A percentile compares a stretch with the other conserved stretches of the same genome.
Evolutionary conservation across 768 basidiomycete species (phyloP).

Genomic region (Boletus speciosus): DNA sequence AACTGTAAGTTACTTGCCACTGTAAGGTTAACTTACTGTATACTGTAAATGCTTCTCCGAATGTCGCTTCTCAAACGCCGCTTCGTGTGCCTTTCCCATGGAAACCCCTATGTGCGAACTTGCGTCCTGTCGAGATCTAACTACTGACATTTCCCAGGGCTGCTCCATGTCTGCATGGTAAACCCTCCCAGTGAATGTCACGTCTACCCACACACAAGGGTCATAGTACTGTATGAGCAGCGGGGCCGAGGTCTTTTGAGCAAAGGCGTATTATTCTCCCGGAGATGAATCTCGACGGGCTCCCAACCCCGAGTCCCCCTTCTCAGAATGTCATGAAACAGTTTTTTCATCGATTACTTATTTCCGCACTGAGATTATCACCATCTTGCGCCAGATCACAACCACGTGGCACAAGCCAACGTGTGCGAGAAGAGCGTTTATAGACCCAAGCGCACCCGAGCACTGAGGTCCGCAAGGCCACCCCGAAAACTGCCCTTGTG

Average conservation of each 20-base stretch:
- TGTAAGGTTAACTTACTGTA: background rate
- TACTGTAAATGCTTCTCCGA: slow-evolving; percentile 2
- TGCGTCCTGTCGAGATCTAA: background rate
- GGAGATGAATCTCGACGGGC: background rate
- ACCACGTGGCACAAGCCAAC: background rate
- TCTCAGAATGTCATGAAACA: background rate
- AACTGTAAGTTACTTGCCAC: background rate
- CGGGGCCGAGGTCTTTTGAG: background rate
- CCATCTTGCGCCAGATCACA: background rate
- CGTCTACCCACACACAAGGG: slow-evolving; percentile 1
- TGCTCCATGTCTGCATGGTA: background rate
- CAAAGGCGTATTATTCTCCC: background rate
- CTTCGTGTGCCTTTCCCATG: slow-evolving; percentile 6
- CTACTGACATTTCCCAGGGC: slow-evolving; percentile 10
- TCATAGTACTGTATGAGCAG: background rate
- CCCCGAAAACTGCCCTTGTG: background rate
- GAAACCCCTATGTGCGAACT: slow-evolving; percentile 6
- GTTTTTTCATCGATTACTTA: slow-evolving; percentile 2
- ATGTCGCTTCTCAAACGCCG: background rate
- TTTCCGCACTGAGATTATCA: slow-evolving; percentile 1
- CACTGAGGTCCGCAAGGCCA: background rate
- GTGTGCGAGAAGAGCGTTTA: background rate
- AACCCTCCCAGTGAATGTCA: background rate
- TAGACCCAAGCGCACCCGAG: background rate
- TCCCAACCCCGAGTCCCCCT: background rate